Conservation (phyloP, 805 yeast species). For the Tetrapisispora pingtungensis region DNA sequence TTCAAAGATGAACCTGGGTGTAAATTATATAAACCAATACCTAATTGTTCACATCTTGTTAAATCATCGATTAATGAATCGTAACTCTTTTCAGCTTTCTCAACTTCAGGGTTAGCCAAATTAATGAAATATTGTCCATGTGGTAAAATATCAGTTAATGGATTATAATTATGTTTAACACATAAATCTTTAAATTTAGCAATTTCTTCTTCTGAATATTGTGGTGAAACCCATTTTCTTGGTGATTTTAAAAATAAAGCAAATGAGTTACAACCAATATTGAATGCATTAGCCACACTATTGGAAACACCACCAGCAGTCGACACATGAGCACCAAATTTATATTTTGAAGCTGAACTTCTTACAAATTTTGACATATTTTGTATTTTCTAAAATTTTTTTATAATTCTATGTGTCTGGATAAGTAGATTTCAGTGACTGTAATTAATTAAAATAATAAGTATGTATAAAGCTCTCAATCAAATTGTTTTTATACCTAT, state of each 20-base stretch:
- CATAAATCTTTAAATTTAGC: constrained; percentile 56
- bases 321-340: constrained; percentile 85
- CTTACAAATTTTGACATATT: constrained; percentile 24
- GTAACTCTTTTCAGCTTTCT: constrained; percentile 65
- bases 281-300: constrained; percentile 48
- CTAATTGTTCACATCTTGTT: constrained; percentile 72
- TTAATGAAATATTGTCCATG: constrained; percentile 94
- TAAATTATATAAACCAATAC: constrained; percentile 79
- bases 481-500: no score
- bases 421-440: no score
- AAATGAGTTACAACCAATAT: constrained; percentile 59
- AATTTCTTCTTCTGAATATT: constrained; percentile 56
- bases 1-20: constrained; percentile 87
- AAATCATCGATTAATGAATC: constrained; percentile 79
- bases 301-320: constrained; percentile 73
- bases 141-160: constrained; percentile 73
- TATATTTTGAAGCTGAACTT: constrained; percentile 36
- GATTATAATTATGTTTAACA: constrained; percentile 52
- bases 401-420: no score
- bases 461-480: no score
- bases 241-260: constrained; percentile 89
- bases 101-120: constrained; percentile 80
- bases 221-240: constrained; percentile 83
- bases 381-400: no score
- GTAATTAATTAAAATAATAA: no score